Evolutionary conservation across 768 basidiomycete genomes (phyloP).

Genomic region (Filobasidium floriforme): DNA sequence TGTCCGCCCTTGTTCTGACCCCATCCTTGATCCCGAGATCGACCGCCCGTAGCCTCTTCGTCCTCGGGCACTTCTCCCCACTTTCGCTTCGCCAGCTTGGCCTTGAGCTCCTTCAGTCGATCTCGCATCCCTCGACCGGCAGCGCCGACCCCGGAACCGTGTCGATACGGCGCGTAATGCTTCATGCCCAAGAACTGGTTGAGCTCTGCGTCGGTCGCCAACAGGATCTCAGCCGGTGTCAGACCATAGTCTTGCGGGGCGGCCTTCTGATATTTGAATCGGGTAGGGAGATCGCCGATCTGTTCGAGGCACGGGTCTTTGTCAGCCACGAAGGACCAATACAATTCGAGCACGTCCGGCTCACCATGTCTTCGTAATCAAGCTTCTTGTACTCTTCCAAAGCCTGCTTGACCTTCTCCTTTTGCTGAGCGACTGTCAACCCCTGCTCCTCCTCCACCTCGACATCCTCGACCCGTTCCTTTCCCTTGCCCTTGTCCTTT

Average conservation of each 20-base stretch:
- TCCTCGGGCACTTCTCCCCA: slow-evolving; percentile 45
- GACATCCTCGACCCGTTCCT: slow-evolving; percentile 49
- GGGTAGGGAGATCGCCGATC: slow-evolving; percentile 83
- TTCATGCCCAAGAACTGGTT: slow-evolving; percentile 86
- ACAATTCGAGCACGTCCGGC: slow-evolving; percentile 32
- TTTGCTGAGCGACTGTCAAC: slow-evolving; percentile 76
- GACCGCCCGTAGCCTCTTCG: slow-evolving; percentile 9
- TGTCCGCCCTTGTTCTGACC: slow-evolving; percentile 20
- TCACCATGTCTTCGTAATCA: slow-evolving; percentile 91
- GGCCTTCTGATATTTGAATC: slow-evolving; percentile 79
- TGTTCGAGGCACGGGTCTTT: slow-evolving; percentile 39
- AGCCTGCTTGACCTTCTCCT: slow-evolving; percentile 71
- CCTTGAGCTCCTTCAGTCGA: slow-evolving; percentile 65
- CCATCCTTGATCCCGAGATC: slow-evolving; percentile 28
- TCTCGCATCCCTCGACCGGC: slow-evolving; percentile 51
- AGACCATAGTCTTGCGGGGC: slow-evolving; percentile 59
- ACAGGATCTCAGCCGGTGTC: slow-evolving; percentile 73
- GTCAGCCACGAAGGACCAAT: neutral
- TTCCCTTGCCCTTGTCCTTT: slow-evolving; percentile 25
- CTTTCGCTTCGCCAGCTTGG: slow-evolving; percentile 49
- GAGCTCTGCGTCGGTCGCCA: slow-evolving; percentile 85
- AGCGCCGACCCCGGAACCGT: slow-evolving; percentile 46
- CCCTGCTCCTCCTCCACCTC: slow-evolving; percentile 22
- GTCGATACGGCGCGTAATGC: slow-evolving; percentile 82
- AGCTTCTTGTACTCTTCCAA: slow-evolving; percentile 85